Evolutionary conservation across 2,329 filamentous ascomycete genomes (phyloP).

Genomic region (Ophidiomyces ophidiicola): DNA sequence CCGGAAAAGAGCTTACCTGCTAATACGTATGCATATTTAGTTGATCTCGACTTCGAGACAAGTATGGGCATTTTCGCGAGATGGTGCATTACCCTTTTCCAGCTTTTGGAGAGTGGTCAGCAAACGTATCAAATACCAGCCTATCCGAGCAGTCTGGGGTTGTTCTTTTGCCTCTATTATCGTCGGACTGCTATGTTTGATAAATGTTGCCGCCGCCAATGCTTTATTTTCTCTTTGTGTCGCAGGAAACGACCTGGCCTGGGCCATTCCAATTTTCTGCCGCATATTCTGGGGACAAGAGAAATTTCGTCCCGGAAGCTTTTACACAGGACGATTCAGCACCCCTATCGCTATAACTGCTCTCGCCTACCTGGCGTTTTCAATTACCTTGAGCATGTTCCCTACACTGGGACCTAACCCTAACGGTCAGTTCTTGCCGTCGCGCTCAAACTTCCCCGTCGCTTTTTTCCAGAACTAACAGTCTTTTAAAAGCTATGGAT

Average conservation of each 20-base stretch:
- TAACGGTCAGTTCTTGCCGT: slow-evolving; percentile 30
- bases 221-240: slow-evolving; percentile 50
- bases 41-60: slow-evolving; percentile 49
- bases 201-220: slow-evolving; percentile 45
- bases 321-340: slow-evolving; percentile 46
- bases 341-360: slow-evolving; percentile 43
- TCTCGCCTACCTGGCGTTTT: slow-evolving; percentile 44
- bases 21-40: too few relatives aligned
- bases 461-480: neutral
- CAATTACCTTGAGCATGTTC: slow-evolving; percentile 48
- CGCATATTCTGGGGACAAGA: slow-evolving; percentile 46
- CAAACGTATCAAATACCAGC: slow-evolving; percentile 45
- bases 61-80: slow-evolving; percentile 51
- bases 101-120: slow-evolving; percentile 46
- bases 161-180: slow-evolving; percentile 41
- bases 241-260: slow-evolving; percentile 50
- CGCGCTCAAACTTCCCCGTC: neutral
- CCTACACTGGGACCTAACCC: slow-evolving; percentile 45
- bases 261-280: slow-evolving; percentile 47
- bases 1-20: too few relatives aligned
- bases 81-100: slow-evolving; percentile 50
- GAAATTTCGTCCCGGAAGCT: slow-evolving; percentile 47
- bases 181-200: slow-evolving; percentile 47
- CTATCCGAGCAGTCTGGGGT: slow-evolving; percentile 45
- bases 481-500: slow-evolving; percentile 24